Conservation (phyloP, 257 asterid genomes). For the Rubia yunnanensis region DNA sequence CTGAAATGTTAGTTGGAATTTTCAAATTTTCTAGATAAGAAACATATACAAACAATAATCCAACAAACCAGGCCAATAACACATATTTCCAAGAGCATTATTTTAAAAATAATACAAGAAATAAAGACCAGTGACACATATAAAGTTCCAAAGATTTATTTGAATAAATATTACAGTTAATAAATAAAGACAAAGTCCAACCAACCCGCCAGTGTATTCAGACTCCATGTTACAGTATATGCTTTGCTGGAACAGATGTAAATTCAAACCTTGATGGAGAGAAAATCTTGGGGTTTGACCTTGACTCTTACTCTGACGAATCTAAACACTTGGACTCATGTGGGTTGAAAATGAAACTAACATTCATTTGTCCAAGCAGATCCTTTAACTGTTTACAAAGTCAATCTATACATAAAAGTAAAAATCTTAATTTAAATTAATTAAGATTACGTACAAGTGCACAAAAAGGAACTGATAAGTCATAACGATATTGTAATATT, state of each 20-base stretch:
- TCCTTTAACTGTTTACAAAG: background rate
- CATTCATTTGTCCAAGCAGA: too few relatives aligned
- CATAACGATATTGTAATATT: too few relatives aligned
- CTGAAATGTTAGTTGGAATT: background rate
- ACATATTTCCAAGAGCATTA: background rate
- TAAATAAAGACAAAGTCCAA: background rate
- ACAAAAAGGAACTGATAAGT: background rate
- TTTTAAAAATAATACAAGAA: too few relatives aligned
- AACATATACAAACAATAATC: background rate
- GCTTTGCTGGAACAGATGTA: background rate
- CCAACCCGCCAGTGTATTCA: background rate
- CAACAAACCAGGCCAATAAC: background rate
- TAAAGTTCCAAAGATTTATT: too few relatives aligned
- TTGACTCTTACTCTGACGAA: background rate
- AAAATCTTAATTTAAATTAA: background rate
- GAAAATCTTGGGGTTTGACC: background rate
- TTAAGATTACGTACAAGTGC: background rate
- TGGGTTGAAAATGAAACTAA: background rate
- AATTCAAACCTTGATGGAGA: background rate
- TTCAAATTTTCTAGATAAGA: background rate
- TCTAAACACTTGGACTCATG: conserved; percentile 9
- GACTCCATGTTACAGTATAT: background rate
- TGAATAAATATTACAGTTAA: too few relatives aligned
- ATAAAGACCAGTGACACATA: too few relatives aligned
- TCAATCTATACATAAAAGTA: background rate